Evolutionary conservation across 768 basidiomycete genomes (phyloP).

Genomic region (Trametes cubensis): DNA sequence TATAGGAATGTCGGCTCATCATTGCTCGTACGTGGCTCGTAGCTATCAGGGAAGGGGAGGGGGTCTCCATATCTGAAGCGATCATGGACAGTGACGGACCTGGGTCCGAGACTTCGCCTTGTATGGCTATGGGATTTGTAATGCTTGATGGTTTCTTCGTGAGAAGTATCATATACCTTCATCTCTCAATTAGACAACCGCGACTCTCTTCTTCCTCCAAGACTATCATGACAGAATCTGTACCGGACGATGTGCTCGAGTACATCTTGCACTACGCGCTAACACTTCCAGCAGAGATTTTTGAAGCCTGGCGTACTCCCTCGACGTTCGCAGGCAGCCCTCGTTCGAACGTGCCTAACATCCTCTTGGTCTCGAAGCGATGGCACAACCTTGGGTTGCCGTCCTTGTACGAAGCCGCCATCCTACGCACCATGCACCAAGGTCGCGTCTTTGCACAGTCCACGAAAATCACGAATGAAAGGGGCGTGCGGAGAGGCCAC

Average conservation of each 20-base stretch:
- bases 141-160: no score
- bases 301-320: conserved; percentile 9
- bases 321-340: conserved; percentile 4
- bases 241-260: conserved; percentile 6
- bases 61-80: no score
- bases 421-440: conserved; percentile 5
- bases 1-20: no score
- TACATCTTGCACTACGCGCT: not conserved
- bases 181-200: no score
- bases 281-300: not conserved
- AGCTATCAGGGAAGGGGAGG: no score
- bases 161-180: no score
- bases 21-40: no score
- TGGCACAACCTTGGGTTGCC: conserved; percentile 8
- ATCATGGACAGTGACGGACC: no score
- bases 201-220: not conserved
- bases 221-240: not conserved
- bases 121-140: no score
- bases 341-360: not conserved
- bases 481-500: not conserved
- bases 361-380: conserved; percentile 1
- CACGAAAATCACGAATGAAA: not conserved
- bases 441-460: not conserved
- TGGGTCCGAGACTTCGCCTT: no score
- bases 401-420: conserved; percentile 7